Evolutionary conservation across 2,329 filamentous ascomycete species (phyloP), one percentile per base, ranked within the genome.

Genomic region (Trichoderma sp.): DNA sequence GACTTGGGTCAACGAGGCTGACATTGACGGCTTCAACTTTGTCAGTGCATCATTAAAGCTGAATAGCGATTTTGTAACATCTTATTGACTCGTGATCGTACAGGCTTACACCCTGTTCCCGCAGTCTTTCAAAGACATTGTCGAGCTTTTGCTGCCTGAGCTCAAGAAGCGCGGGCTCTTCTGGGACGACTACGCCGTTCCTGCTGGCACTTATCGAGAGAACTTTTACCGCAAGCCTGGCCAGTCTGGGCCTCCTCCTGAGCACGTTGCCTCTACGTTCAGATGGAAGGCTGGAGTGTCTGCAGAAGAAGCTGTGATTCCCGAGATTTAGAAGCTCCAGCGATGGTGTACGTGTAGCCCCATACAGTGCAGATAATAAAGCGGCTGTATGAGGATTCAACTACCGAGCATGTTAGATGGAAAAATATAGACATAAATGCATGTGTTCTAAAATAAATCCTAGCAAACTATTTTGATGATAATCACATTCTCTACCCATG

Each of bases 11-110:
- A 69, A 70, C 0, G 88, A 89, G 74, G 88, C 85, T 0, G 89
- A 89, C 72, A 83, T 91, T 1, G 89, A 91, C 74, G 89, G 88
- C 0, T 93, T 93, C 79, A 93, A 93, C 75, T 85, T 93, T 76
- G 89, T 89, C 76, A 80, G 86, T 78, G 21, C 24, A 19, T 8
- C 14, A 13, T 40, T 0, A 6, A 29, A 29, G 10, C 14, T 21
- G 19, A 21, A n/a, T 16, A 3, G 10, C 21, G 10, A 0, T 4
- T 21, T 2, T 16, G 3, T 4, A 16, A 10, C 16, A 11, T 4
- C 24, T 56, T 64, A 43, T 55, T 67, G 11, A 67, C 63, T 13
- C 5, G 1, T 29, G 13, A 13, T n/a, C 0, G 24, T 13, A 19
- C 60, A 85, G 83, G 87, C 87, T 1, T 91, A 92, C 71, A 87